Conservation (phyloP, 805 yeast species). For the Saturnispora bothae region DNA sequence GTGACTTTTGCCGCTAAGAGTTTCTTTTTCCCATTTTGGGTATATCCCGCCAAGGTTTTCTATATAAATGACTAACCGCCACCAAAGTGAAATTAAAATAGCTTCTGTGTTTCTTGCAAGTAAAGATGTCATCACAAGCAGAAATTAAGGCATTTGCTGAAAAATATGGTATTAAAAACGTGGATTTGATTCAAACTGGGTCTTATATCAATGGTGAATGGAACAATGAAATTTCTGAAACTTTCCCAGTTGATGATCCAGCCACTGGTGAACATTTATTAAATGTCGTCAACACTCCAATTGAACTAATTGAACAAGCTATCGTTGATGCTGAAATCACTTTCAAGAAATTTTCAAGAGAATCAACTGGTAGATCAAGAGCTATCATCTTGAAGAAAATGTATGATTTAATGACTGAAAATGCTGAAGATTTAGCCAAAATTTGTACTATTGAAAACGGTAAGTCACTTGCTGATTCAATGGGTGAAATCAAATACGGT, state of each 20-base stretch:
- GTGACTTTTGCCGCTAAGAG: too few species aligned
- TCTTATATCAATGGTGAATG: constrained; percentile 82
- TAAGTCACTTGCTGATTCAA: constrained; percentile 45
- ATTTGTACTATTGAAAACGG: constrained; percentile 53
- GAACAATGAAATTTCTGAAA: constrained; percentile 33
- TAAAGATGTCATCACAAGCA: constrained; percentile 19
- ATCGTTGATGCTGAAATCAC: constrained; percentile 45
- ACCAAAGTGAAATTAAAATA: too few species aligned
- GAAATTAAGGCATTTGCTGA: constrained; percentile 22
- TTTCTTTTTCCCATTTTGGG: too few species aligned
- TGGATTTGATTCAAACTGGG: constrained; percentile 55
- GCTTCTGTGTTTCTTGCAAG: background rate
- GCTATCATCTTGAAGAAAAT: constrained; percentile 37
- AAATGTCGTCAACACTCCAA: constrained; percentile 39
- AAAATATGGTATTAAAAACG: constrained; percentile 32
- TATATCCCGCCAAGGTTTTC: too few species aligned
- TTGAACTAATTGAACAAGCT: constrained; percentile 46
- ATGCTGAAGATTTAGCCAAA: constrained; percentile 41
- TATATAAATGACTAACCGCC: background rate
- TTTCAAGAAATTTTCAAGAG: constrained; percentile 37
- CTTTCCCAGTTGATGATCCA: constrained; percentile 54
- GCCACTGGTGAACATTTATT: constrained; percentile 43
- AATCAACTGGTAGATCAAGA: constrained; percentile 35
- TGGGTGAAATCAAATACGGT: constrained; percentile 48
- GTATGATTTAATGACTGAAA: constrained; percentile 38